phyloP scores from a whole-genome alignment of 2,329 filamentous ascomycete genomes.

The Colletotrichum sp. region DNA sequence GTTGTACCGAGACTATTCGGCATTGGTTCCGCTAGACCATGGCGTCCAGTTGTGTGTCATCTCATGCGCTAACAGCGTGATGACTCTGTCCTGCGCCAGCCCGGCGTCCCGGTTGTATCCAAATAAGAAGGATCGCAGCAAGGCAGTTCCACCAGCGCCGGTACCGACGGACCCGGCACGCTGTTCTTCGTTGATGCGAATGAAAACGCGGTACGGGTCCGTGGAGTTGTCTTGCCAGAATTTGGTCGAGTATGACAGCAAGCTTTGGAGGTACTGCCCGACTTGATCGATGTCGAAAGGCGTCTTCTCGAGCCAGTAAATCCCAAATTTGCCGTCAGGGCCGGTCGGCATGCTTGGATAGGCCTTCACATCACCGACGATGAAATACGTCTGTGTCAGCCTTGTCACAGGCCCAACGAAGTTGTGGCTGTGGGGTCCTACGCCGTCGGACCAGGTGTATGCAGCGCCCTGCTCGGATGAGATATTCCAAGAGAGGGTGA shows the following conservation, averaged over 20 bases:
- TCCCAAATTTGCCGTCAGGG: background rate
- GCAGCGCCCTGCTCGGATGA: background rate
- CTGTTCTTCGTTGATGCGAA: background rate
- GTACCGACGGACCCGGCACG: background rate
- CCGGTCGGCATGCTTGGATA: background rate
- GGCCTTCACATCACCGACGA: background rate
- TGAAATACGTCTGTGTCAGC: background rate
- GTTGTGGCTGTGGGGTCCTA: background rate
- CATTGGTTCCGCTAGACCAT: background rate
- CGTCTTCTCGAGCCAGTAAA: background rate
- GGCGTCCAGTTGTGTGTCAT: background rate
- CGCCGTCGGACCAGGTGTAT: background rate
- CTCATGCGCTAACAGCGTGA: background rate
- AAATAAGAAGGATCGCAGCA: background rate
- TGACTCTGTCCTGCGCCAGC: background rate
- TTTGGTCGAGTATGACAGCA: background rate
- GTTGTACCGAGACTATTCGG: constrained; percentile 2
- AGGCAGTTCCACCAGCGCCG: background rate
- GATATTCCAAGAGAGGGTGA: background rate
- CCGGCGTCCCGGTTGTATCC: background rate
- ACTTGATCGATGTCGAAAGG: background rate
- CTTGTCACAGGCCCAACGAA: background rate
- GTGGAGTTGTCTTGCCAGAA: background rate
- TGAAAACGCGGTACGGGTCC: background rate
- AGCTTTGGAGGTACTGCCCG: background rate